Evolutionary conservation across 2,329 filamentous ascomycete species (phyloP), one percentile per base, ranked within the genome.

Genomic region (Ramularia collo-cygni): DNA sequence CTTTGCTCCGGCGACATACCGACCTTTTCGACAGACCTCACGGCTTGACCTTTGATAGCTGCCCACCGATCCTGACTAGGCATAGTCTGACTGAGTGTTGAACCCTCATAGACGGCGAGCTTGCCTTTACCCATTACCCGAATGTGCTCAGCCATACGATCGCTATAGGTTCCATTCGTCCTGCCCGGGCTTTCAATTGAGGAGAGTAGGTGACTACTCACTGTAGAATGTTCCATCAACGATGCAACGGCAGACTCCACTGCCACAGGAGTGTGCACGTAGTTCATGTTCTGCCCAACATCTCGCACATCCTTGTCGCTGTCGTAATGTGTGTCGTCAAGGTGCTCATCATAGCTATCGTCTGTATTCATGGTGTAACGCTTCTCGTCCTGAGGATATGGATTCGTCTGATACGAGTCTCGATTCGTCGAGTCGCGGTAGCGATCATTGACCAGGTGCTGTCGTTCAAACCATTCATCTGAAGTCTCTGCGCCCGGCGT

Each of bases 221-320:
- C 59, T 9, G 82, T 76, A 2, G 87, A 93, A 0, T 87, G 90
- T 13, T 88, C 86, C 53, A 92, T 83, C 5, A 96, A 69, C 12
- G 89, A 95, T 6, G 90, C 90, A 8, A 96, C 89, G 8, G 84
- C 85, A 10, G 89, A 95, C 62, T 95, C 89, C 0, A 94, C 80
- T 2, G 76, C 86, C 24, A 79, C 58, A 2, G 77, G 78, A 1
- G 77, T 80, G 52, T 88, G 79, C 3, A 93, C 74, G 56, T 87
- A 82, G 50, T 85, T 74, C 2, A 87, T 82, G 52, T 85, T 94
- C 8, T 87, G 66, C 14, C 76, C 77, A 28, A 47, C 36, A 26
- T 37, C 40, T 19, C 76, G 77, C 17, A 95, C 78, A 40, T 85
- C 77, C 52, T 85, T 83, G 21, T 79, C 81, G 31, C 77, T 66